Conservation (phyloP, 768 basidiomycete genomes). For the Hericium erinaceus region DNA sequence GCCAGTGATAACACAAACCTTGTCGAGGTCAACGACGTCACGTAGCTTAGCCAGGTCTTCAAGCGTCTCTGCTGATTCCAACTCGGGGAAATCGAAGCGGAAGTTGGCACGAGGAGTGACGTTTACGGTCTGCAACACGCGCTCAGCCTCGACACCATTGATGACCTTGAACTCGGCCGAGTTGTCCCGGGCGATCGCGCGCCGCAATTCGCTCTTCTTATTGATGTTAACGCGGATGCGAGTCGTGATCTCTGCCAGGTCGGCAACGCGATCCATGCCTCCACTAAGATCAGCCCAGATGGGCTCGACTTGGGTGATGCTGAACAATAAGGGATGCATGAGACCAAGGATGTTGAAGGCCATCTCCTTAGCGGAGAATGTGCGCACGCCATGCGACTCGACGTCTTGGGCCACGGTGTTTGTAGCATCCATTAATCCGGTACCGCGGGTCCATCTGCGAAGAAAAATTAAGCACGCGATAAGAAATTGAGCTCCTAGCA, state of each 20-base stretch:
- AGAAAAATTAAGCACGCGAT: constrained; percentile 2
- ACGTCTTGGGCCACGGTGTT: constrained; percentile 62
- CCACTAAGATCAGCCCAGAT: constrained; percentile 99
- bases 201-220: constrained; percentile 86
- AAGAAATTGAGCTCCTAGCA: background rate
- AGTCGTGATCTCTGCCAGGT: constrained; percentile 84
- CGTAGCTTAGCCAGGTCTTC: constrained; percentile 70
- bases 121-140: constrained; percentile 75
- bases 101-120: constrained; percentile 97
- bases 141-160: constrained; percentile 87
- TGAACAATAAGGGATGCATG: constrained; percentile 98
- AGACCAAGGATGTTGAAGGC: constrained; percentile 99
- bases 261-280: constrained; percentile 95
- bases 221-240: constrained; percentile 96
- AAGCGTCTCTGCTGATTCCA: constrained; percentile 66
- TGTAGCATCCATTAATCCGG: constrained; percentile 74
- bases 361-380: constrained; percentile 99
- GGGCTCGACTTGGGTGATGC: constrained; percentile 98
- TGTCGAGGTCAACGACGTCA: constrained; percentile 89
- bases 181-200: constrained; percentile 91
- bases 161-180: constrained; percentile 90
- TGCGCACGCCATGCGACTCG: constrained; percentile 88
- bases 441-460: constrained; percentile 91
- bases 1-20: constrained; percentile 89
- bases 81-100: constrained; percentile 85